Evolutionary conservation across 495 filamentous ascomycete genomes (phyloP).

Genomic region (Tuber brumale): DNA sequence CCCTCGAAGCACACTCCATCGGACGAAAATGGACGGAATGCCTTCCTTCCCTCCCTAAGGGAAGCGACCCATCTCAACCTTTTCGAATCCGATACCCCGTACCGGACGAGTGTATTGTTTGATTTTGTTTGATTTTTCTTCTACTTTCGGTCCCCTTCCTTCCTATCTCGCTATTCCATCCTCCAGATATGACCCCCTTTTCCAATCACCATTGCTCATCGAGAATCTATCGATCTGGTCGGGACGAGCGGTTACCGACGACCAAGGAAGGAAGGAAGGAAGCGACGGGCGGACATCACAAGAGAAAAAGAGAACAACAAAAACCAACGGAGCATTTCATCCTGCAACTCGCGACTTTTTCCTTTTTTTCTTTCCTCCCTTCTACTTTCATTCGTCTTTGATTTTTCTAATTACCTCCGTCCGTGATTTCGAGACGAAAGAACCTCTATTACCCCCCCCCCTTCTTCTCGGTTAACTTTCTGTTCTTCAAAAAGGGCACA

Average conservation of each 20-base stretch:
- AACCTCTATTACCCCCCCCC: neutral
- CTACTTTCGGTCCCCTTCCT: neutral
- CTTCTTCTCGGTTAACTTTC: neutral
- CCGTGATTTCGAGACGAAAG: neutral
- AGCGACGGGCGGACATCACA: neutral
- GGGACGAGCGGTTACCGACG: neutral
- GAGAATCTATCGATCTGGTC: neutral
- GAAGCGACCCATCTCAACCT: neutral
- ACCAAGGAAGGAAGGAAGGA: neutral
- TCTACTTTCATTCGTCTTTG: neutral
- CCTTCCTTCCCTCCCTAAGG: neutral
- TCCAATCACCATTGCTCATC: neutral
- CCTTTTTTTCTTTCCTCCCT: neutral
- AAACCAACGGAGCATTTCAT: neutral
- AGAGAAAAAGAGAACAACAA: neutral
- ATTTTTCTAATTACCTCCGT: neutral
- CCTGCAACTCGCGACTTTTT: neutral
- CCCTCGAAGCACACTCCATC: neutral
- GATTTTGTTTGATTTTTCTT: conserved; percentile 1
- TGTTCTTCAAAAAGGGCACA: neutral
- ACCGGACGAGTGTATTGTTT: neutral
- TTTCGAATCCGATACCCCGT: conserved; percentile 1
- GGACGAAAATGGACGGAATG: neutral
- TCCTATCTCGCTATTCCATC: neutral
- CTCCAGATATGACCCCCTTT: neutral